Percentiles rank a stretch among this genome's conserved stretches.
These are phyloP conservation scores for Pythium angustatum DNA, from an alignment of 352 stramenopile species.

Conservation along the genomic window DNA sequence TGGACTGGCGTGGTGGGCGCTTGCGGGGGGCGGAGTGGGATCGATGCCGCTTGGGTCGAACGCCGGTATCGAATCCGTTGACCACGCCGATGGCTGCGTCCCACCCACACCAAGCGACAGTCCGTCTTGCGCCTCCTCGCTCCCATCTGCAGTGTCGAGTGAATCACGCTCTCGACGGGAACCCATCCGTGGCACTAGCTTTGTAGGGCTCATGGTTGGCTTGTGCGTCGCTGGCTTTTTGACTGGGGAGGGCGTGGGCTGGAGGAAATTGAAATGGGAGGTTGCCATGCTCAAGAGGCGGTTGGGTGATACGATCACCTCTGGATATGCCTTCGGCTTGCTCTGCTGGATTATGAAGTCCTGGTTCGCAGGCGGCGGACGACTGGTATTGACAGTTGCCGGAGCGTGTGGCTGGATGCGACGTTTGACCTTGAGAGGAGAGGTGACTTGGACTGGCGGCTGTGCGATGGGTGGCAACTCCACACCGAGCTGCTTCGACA, in stretches of 20 bases:
- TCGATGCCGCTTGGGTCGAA: slow-evolving; percentile 5
- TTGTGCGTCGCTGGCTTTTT: slow-evolving; percentile 3
- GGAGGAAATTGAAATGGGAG: slow-evolving; percentile 24
- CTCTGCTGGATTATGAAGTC: background rate
- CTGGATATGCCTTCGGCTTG: background rate
- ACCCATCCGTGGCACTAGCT: background rate
- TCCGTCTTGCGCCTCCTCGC: background rate
- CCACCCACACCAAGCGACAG: background rate
- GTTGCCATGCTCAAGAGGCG: slow-evolving; percentile 20
- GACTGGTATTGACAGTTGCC: slow-evolving; percentile 26
- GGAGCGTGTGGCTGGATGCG: slow-evolving; percentile 43
- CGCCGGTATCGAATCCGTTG: slow-evolving; percentile 22
- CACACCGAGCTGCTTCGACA: slow-evolving; percentile 55
- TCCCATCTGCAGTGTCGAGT: background rate
- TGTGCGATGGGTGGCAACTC: slow-evolving; percentile 52
- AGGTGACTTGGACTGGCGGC: slow-evolving; percentile 14
- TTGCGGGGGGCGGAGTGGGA: background rate
- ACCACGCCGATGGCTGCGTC: slow-evolving; percentile 19
- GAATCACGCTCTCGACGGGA: background rate
- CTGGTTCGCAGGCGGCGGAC: slow-evolving; percentile 12
- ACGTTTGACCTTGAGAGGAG: slow-evolving; percentile 52
- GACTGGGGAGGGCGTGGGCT: slow-evolving; percentile 4
- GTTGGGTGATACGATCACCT: slow-evolving; percentile 1
- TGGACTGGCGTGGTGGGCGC: background rate
- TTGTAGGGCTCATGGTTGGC: background rate